Conservation (phyloP, 2,329 filamentous ascomycete genomes). For the Gnomoniopsis smithogilvyi region DNA sequence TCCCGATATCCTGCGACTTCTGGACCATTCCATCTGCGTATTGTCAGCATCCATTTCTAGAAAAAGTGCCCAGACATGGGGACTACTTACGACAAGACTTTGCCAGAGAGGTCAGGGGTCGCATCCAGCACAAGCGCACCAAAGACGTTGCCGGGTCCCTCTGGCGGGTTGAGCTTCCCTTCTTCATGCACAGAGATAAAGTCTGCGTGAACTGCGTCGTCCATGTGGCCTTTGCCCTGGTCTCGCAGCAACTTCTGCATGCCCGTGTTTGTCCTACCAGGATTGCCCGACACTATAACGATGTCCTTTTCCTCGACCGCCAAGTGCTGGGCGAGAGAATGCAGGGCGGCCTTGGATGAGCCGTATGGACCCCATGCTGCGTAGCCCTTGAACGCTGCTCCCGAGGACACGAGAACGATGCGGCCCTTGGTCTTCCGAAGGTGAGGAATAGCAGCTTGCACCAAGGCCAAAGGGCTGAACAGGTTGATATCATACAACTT, state of each 20-base stretch:
- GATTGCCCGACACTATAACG: conserved; percentile 68
- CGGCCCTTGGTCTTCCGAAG: conserved; percentile 67
- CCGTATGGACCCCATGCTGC: conserved; percentile 78
- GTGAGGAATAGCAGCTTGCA: conserved; percentile 68
- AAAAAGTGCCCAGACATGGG: neutral
- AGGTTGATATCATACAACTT: conserved; percentile 78
- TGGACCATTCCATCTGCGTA: conserved; percentile 47
- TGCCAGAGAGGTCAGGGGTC: conserved; percentile 67
- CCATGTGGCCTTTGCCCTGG: conserved; percentile 46
- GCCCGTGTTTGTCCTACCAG: conserved; percentile 81
- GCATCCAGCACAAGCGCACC: conserved; percentile 70
- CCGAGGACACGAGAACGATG: conserved; percentile 77
- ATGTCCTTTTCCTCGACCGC: conserved; percentile 74
- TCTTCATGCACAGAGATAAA: conserved; percentile 69
- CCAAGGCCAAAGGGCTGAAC: conserved; percentile 76
- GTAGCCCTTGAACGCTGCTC: conserved; percentile 66
- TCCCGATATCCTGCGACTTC: conserved; percentile 54
- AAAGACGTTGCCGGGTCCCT: conserved; percentile 84
- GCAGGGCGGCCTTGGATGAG: conserved; percentile 77
- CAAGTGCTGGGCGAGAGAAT: conserved; percentile 72
- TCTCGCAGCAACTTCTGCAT: conserved; percentile 86
- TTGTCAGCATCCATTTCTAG: conserved; percentile 24
- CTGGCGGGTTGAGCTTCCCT: conserved; percentile 73
- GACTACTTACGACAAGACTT: conserved; percentile 65
- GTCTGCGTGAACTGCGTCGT: conserved; percentile 54